Evolutionary conservation across 2,329 filamentous ascomycete genomes (phyloP), one percentile per base, ranked within the genome.

Genomic region (Fragosphaeria purpurea): DNA sequence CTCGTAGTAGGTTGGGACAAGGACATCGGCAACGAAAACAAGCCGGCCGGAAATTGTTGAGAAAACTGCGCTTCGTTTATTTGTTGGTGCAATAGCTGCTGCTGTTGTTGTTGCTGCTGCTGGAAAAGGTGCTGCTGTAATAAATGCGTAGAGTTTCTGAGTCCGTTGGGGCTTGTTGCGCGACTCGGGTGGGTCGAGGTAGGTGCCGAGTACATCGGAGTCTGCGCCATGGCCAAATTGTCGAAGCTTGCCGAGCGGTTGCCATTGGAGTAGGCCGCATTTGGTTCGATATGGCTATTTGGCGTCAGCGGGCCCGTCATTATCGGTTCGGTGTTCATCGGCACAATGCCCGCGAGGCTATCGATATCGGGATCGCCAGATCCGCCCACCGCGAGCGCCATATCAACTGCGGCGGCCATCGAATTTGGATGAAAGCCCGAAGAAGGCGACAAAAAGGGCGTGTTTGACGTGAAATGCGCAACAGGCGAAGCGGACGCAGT

Each of bases 181-280:
- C 88, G 82, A 63, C 88, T 94, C 4, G 83, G 78, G 56, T 88
- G 84, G 6, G 80, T 72, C 1, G 88, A 90, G 38, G 76, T 74
- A 4, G 86, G 83, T 4, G 85, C 82, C 5, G 86, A 88, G 60
- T 82, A 85, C 59, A 89, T 66, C 7, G 48, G 39, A 6, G 46
- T 50, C 55, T 80, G 79, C 37, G 80, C 72, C 60, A 83, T 74
- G 6, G 74, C 70, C 47, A 86, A 58, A 56, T 78, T 83, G 51
- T 88, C 85, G 62, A 86, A 68, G 59, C 76, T 85, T 47, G 80
- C 73, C 3, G 80, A 75, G 49, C 82, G 73, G 51, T 79, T 76
- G 47, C 70, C 69, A 32, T 74, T 70, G 43, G 76, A 72, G 58
- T 82, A 80, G 47, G 79, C 64, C n/a, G 33, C 41, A 3, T 73